A percentile compares a stretch with the other conserved stretches of the same genome.
phyloP scores from a whole-genome alignment of 495 filamentous ascomycete genomes.

The Thermothielavioides terrestris region DNA sequence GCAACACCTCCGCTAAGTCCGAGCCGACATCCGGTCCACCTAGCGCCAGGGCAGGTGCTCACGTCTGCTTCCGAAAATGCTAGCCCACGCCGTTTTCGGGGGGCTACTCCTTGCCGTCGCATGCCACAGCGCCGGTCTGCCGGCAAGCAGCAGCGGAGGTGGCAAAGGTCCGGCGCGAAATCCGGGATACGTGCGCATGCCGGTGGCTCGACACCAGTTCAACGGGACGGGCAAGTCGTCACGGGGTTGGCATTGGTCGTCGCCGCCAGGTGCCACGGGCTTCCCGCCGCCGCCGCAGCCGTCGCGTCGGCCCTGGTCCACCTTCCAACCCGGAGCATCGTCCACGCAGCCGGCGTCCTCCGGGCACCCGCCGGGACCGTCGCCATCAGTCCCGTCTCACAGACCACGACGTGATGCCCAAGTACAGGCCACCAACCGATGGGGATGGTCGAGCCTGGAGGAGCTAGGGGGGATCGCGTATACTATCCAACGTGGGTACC shows the following conservation, averaged over 20 bases:
- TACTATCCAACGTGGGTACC: conserved; percentile 29
- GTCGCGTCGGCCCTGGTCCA: too few relatives aligned
- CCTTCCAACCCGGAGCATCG: too few relatives aligned
- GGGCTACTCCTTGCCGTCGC: conserved; percentile 3
- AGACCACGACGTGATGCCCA: neutral
- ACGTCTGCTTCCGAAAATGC: conserved; percentile 9
- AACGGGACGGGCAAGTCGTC: conserved; percentile 15
- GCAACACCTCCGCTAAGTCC: too few relatives aligned
- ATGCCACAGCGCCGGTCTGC: conserved; percentile 5
- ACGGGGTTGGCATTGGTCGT: neutral
- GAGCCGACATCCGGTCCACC: too few relatives aligned
- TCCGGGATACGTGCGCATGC: conserved; percentile 23
- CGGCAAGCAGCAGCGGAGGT: neutral
- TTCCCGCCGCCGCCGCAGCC: neutral
- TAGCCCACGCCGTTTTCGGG: conserved; percentile 1
- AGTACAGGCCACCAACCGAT: neutral
- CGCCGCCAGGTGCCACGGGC: neutral
- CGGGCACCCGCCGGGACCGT: too few relatives aligned
- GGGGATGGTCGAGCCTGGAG: conserved; percentile 26
- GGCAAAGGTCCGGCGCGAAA: neutral
- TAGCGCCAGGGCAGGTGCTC: too few relatives aligned
- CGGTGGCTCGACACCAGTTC: conserved; percentile 18
- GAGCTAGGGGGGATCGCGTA: conserved; percentile 33
- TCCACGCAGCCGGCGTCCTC: neutral
- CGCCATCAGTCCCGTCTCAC: neutral